Evolutionary conservation across 208 protist species (phyloP).

Genomic region (Wallacemonas rigidus): DNA sequence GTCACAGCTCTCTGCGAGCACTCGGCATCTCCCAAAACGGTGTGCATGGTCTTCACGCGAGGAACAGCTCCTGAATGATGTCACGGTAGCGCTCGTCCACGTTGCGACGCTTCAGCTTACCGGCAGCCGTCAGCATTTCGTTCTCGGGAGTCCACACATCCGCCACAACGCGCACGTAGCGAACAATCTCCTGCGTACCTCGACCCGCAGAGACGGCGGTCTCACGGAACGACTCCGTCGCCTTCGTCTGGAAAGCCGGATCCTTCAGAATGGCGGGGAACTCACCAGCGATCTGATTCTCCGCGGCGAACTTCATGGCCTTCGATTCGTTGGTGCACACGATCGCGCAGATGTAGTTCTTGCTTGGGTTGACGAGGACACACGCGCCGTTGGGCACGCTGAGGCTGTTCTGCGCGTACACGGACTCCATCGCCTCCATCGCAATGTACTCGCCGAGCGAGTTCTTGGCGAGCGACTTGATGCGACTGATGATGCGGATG

Average conservation of each 20-base stretch:
- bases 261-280: slow-evolving; percentile 33
- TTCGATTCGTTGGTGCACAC: slow-evolving; percentile 36
- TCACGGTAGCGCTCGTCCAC: slow-evolving; percentile 28
- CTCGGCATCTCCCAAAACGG: not conserved
- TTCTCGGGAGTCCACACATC: slow-evolving; percentile 55
- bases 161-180: slow-evolving; percentile 23
- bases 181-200: slow-evolving; percentile 27
- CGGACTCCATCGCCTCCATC: slow-evolving; percentile 41
- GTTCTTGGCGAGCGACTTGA: slow-evolving; percentile 70
- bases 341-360: slow-evolving; percentile 38
- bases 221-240: slow-evolving; percentile 25
- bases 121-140: slow-evolving; percentile 38
- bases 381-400: slow-evolving; percentile 28
- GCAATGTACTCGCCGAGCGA: slow-evolving; percentile 68
- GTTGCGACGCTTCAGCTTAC: slow-evolving; percentile 31
- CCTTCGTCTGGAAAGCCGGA: slow-evolving; percentile 24
- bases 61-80: slow-evolving; percentile 35
- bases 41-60: slow-evolving; percentile 17
- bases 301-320: slow-evolving; percentile 23
- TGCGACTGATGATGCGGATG: slow-evolving; percentile 49
- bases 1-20: not conserved
- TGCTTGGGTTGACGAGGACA: slow-evolving; percentile 35
- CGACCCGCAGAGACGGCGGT: slow-evolving; percentile 13
- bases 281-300: slow-evolving; percentile 17
- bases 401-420: slow-evolving; percentile 35